A percentile compares a stretch with the other conserved stretches of the same genome.
Evolutionary conservation across 1,284 basidiomycete genomes (phyloP).

Genomic region (Trichosporon asahii): DNA sequence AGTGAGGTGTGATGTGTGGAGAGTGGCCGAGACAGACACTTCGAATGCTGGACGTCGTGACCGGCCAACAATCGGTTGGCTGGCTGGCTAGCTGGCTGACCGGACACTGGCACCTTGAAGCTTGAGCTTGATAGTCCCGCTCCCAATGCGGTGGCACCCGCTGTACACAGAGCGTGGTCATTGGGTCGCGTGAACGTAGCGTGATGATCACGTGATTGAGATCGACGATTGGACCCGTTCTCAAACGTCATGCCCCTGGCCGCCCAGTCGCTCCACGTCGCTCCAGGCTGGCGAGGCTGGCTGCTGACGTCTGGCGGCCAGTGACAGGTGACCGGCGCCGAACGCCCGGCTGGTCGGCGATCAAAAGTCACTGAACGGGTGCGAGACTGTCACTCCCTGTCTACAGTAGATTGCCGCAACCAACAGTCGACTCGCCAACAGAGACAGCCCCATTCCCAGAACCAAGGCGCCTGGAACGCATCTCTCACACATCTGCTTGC

Average conservation of each 20-base stretch:
- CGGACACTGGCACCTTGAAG: background rate
- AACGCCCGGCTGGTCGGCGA: background rate
- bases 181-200: background rate
- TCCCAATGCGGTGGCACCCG: background rate
- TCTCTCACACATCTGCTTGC: background rate
- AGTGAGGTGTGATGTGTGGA: background rate
- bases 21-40: background rate
- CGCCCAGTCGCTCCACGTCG: background rate
- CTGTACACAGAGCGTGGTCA: background rate
- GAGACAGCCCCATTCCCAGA: background rate
- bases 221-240: background rate
- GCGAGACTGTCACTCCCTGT: background rate
- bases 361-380: background rate
- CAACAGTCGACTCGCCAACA: background rate
- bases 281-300: no score
- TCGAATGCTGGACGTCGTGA: background rate
- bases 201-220: background rate
- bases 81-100: background rate
- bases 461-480: no score
- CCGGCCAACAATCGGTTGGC: slow-evolving; percentile 6
- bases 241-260: background rate
- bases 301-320: background rate
- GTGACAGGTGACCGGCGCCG: no score
- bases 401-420: background rate
- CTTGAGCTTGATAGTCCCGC: slow-evolving; percentile 2